Evolutionary conservation across 2,329 filamentous ascomycete species (phyloP).

Genomic region (Penicillium sp.): DNA sequence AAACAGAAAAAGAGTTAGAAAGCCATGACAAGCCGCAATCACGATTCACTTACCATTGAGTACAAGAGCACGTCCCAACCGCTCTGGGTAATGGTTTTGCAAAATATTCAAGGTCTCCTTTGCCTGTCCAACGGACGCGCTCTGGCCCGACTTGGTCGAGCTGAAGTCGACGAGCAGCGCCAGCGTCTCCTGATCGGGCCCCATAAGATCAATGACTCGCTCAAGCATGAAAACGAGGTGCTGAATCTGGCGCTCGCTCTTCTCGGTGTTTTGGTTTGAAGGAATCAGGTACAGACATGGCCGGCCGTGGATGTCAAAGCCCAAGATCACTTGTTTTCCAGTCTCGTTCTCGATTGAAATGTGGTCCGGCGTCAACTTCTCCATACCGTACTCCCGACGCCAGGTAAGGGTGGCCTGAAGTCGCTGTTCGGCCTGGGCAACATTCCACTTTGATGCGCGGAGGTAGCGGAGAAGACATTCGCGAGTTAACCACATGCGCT

Average conservation of each 20-base stretch:
- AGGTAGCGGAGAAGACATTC: slow-evolving; percentile 93
- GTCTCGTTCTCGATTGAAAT: slow-evolving; percentile 94
- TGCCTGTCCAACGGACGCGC: slow-evolving; percentile 73
- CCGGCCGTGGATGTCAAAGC: slow-evolving; percentile 80
- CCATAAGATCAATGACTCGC: slow-evolving; percentile 81
- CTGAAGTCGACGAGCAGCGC: slow-evolving; percentile 92
- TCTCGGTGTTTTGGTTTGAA: slow-evolving; percentile 86
- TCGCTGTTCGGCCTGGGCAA: slow-evolving; percentile 72
- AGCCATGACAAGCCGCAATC: neutral
- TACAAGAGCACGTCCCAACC: slow-evolving; percentile 82
- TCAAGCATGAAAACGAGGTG: slow-evolving; percentile 97
- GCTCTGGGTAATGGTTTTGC: slow-evolving; percentile 93
- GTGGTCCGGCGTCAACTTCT: slow-evolving; percentile 72
- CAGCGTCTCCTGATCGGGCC: slow-evolving; percentile 79
- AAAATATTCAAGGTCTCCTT: slow-evolving; percentile 85
- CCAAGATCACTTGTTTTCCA: slow-evolving; percentile 87
- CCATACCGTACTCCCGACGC: slow-evolving; percentile 85
- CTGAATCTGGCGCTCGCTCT: slow-evolving; percentile 81
- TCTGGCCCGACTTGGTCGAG: slow-evolving; percentile 69
- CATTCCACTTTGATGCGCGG: slow-evolving; percentile 86
- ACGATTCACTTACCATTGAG: slow-evolving; percentile 67
- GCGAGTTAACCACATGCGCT: slow-evolving; percentile 85
- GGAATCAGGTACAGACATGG: slow-evolving; percentile 90
- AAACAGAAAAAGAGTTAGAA: neutral
- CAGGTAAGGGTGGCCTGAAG: slow-evolving; percentile 77